Conservation (phyloP, 169 alveolate species). For the Eimeria praecox region DNA sequence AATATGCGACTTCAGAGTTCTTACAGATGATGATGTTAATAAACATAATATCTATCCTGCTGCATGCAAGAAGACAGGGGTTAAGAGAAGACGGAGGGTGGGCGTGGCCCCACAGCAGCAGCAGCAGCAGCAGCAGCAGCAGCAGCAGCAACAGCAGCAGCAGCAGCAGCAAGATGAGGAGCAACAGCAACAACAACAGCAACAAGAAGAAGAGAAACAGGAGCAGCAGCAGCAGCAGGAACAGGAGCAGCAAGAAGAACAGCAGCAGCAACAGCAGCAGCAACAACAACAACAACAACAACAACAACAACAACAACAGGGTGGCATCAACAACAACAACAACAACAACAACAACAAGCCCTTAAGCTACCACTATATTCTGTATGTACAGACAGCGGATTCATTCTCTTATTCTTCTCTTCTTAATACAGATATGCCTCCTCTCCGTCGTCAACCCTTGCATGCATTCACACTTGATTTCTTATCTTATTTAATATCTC, state of each 20-base stretch:
- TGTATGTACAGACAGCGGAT: constrained; percentile 49
- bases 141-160: constrained; percentile 36
- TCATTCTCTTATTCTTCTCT: constrained; percentile 10
- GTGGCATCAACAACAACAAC: background rate
- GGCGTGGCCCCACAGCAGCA: constrained; percentile 32
- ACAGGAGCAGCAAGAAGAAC: background rate
- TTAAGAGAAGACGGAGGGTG: background rate
- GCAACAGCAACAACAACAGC: background rate
- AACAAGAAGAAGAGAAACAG: background rate
- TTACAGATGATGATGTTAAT: background rate
- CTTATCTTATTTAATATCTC: background rate
- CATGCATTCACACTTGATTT: constrained; percentile 36
- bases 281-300: background rate
- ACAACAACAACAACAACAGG: background rate
- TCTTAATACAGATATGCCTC: background rate
- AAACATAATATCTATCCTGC: background rate
- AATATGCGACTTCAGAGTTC: constrained; percentile 45
- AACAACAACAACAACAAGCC: background rate
- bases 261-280: constrained; percentile 25
- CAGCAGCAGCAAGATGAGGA: constrained; percentile 15
- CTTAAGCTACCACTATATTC: constrained; percentile 34
- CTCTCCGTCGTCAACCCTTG: constrained; percentile 48
- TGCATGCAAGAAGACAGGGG: background rate
- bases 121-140: constrained; percentile 34
- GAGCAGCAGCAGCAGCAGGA: background rate